A percentile compares a stretch with the other conserved stretches of the same genome.
phyloP scores from a whole-genome alignment of 2,329 filamentous ascomycete genomes.

The Albifimbria verrucaria region DNA sequence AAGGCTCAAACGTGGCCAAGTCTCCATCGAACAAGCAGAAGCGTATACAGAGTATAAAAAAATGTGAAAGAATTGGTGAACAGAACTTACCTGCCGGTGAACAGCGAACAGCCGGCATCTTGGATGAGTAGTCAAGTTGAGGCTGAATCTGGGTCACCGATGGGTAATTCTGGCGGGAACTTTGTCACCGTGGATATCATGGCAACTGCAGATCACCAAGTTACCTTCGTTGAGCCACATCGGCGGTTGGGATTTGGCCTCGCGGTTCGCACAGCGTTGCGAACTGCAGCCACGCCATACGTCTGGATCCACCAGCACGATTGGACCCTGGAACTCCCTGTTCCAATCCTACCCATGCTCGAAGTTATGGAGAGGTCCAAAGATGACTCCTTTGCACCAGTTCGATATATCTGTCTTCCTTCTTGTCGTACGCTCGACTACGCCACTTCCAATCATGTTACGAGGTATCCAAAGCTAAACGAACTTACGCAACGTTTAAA shows the following conservation, averaged over 20 bases:
- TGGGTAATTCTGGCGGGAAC: slow-evolving; percentile 22
- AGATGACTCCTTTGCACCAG: slow-evolving; percentile 25
- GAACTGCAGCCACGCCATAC: slow-evolving; percentile 43
- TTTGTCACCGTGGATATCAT: slow-evolving; percentile 32
- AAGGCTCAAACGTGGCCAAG: slow-evolving; percentile 51
- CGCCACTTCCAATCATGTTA: slow-evolving; percentile 43
- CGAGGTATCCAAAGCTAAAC: slow-evolving; percentile 37
- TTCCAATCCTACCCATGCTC: slow-evolving; percentile 42
- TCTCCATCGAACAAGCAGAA: slow-evolving; percentile 42
- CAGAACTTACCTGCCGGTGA: neutral
- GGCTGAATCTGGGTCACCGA: slow-evolving; percentile 46
- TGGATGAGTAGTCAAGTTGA: slow-evolving; percentile 19
- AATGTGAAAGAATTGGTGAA: slow-evolving; percentile 40
- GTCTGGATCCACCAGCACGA: slow-evolving; percentile 59
- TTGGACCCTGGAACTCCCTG: slow-evolving; percentile 44
- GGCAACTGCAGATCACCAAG: slow-evolving; percentile 28
- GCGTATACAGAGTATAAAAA: slow-evolving; percentile 42
- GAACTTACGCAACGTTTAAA: slow-evolving; percentile 39
- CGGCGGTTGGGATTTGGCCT: slow-evolving; percentile 51
- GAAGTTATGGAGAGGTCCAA: slow-evolving; percentile 40
- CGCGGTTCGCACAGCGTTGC: slow-evolving; percentile 49
- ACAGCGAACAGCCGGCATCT: neutral
- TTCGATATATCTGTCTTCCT: slow-evolving; percentile 52
- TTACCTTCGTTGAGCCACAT: slow-evolving; percentile 47
- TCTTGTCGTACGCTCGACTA: slow-evolving; percentile 51